These are phyloP conservation scores for Xylogone sp. DNA, from an alignment of 2,329 filamentous ascomycete species.

Conservation along the genomic window DNA sequence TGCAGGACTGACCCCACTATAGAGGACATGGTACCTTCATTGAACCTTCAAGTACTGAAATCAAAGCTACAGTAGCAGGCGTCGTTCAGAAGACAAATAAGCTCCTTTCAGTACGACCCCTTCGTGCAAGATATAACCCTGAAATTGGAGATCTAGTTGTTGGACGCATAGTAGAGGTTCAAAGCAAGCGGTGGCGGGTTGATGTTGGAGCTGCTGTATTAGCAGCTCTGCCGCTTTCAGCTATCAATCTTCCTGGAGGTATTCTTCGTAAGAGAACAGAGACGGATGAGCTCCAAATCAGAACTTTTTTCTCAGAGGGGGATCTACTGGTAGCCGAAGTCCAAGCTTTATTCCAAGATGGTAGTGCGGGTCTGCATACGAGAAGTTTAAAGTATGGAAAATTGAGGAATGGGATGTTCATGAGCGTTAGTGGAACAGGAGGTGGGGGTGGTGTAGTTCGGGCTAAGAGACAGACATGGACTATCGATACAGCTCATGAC, in stretches of 20 bases:
- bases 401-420: slow-evolving; percentile 86
- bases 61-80: slow-evolving; percentile 86
- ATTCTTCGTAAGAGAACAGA: slow-evolving; percentile 88
- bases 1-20: slow-evolving; percentile 17
- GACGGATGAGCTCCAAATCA: slow-evolving; percentile 94
- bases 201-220: slow-evolving; percentile 87
- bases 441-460: slow-evolving; percentile 79
- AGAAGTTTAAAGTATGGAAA: slow-evolving; percentile 92
- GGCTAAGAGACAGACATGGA: slow-evolving; percentile 83
- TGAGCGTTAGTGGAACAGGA: slow-evolving; percentile 75
- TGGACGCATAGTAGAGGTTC: slow-evolving; percentile 91
- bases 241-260: slow-evolving; percentile 92
- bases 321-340: slow-evolving; percentile 94
- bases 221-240: slow-evolving; percentile 77
- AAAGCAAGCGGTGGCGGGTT: slow-evolving; percentile 88
- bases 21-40: slow-evolving; percentile 93
- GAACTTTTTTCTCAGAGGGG: slow-evolving; percentile 94
- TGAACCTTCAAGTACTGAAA: slow-evolving; percentile 57
- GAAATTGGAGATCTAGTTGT: slow-evolving; percentile 96
- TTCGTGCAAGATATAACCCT: slow-evolving; percentile 89
- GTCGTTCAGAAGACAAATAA: slow-evolving; percentile 94
- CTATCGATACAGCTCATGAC: slow-evolving; percentile 56
- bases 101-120: slow-evolving; percentile 82
- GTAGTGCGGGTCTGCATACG: slow-evolving; percentile 83
- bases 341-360: slow-evolving; percentile 82